Percentiles rank a stretch among this genome's conserved stretches.
phyloP scores from a whole-genome alignment of 306 rosid genomes.

The Chamaecrista fasciculata region DNA sequence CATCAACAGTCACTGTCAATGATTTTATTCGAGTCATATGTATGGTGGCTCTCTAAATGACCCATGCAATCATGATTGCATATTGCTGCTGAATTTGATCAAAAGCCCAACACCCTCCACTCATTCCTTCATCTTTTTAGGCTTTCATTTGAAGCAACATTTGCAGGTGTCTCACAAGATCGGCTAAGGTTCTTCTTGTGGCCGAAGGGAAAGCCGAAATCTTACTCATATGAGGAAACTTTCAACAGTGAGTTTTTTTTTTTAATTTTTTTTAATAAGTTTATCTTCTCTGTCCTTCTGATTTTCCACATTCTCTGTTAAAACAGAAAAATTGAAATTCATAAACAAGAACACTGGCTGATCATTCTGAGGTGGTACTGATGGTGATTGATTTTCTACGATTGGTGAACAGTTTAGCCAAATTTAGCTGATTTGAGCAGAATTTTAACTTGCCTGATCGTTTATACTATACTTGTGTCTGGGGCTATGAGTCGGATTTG shows the following conservation, averaged over 20 bases:
- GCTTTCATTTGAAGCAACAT: not conserved
- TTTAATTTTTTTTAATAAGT: no score
- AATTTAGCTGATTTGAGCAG: no score
- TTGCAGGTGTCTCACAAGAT: not conserved
- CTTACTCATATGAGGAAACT: not conserved
- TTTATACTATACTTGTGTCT: not conserved
- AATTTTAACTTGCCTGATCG: no score
- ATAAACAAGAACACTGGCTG: no score
- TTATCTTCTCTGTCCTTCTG: not conserved
- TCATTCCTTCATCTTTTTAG: not conserved
- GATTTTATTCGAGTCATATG: not conserved
- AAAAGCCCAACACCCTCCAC: not conserved
- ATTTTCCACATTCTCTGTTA: not conserved
- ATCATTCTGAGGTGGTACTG: no score
- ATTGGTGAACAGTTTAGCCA: no score
- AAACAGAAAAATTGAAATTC: no score
- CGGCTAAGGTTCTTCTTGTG: not conserved
- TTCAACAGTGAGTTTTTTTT: not conserved
- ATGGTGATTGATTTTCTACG: no score
- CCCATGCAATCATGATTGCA: not conserved
- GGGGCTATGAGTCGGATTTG: no score
- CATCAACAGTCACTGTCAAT: not conserved
- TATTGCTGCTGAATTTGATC: not conserved
- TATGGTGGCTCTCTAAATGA: not conserved
- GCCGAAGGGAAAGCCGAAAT: not conserved